These are phyloP conservation scores for Hanseniaspora lachancei DNA, from an alignment of 805 yeast genomes.

Conservation along the genomic window DNA sequence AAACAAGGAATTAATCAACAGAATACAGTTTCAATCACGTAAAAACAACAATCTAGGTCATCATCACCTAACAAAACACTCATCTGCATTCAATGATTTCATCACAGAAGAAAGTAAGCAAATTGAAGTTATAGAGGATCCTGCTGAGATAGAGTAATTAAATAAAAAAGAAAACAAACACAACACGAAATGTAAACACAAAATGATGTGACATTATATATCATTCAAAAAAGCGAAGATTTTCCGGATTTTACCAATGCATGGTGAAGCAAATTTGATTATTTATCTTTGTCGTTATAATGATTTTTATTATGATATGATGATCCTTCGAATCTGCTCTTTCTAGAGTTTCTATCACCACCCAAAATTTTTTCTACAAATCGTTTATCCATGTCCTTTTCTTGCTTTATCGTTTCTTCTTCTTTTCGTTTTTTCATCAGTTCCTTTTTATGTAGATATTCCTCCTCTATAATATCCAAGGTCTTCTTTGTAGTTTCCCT, in stretches of 20 bases:
- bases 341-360: neutral
- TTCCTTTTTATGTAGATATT: conserved; percentile 32
- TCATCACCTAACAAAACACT: neutral
- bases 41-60: neutral
- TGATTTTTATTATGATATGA: neutral
- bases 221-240: neutral
- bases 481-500: conserved; percentile 27
- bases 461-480: conserved; percentile 26
- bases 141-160: neutral
- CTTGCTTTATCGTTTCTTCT: conserved; percentile 25
- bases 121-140: neutral
- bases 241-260: neutral
- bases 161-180: too few species aligned
- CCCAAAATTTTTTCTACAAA: conserved; percentile 18
- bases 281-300: neutral
- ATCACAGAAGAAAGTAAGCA: neutral
- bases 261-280: neutral
- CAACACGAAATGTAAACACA: too few species aligned
- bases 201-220: neutral
- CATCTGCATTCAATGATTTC: neutral
- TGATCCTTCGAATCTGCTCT: neutral
- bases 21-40: conserved; percentile 2
- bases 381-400: conserved; percentile 28
- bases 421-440: conserved; percentile 33
- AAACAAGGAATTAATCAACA: conserved; percentile 27